Percentiles rank a stretch among this genome's conserved stretches.
Evolutionary conservation across 805 yeast genomes (phyloP).

Genomic region (Sugiyamaella smithiae): DNA sequence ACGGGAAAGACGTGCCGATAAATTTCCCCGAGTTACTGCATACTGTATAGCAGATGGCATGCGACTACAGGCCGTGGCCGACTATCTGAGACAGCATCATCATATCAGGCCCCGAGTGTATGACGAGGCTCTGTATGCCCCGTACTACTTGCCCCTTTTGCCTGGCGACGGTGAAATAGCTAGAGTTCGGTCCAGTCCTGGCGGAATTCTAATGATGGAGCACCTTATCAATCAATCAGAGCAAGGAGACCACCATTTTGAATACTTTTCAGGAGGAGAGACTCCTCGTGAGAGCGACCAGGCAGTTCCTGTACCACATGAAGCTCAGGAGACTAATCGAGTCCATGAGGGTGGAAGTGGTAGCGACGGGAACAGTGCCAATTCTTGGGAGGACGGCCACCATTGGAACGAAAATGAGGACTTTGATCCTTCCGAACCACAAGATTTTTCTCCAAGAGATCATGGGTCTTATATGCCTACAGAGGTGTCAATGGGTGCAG

Average conservation of each 20-base stretch:
- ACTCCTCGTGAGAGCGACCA: conserved; percentile 44
- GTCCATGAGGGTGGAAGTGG: background rate
- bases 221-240: conserved; percentile 75
- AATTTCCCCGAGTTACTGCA: conserved; percentile 84
- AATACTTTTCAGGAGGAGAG: conserved; percentile 80
- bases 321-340: background rate
- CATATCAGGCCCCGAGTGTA: conserved; percentile 82
- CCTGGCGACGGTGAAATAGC: conserved; percentile 60
- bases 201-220: conserved; percentile 58
- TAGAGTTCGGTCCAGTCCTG: conserved; percentile 35
- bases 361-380: background rate
- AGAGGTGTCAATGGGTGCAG: background rate
- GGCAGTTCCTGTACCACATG: conserved; percentile 28
- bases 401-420: conserved; percentile 42
- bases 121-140: conserved; percentile 91
- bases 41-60: conserved; percentile 85
- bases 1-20: conserved; percentile 53
- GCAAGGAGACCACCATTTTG: conserved; percentile 87
- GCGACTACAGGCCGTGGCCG: conserved; percentile 57
- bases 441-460: conserved; percentile 60
- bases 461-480: conserved; percentile 11
- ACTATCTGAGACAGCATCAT: conserved; percentile 66
- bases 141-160: conserved; percentile 79
- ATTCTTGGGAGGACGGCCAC: conserved; percentile 12
- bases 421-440: conserved; percentile 94